phyloP scores from a whole-genome alignment of 441 rosid species.

The Mallotus repandus region DNA sequence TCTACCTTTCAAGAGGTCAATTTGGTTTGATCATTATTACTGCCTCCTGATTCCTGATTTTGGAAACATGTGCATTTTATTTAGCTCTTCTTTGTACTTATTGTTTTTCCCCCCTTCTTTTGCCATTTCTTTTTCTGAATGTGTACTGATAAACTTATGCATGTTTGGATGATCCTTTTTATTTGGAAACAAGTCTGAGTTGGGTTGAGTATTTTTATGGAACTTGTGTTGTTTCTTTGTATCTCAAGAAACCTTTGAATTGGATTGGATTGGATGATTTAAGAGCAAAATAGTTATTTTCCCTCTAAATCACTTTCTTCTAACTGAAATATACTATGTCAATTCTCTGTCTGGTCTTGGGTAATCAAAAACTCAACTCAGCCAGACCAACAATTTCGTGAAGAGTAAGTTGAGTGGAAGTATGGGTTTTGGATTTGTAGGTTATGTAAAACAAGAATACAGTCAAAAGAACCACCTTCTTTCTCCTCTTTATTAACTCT shows the following conservation, averaged over 20 bases:
- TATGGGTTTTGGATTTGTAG: conserved; percentile 9
- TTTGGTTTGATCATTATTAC: conserved; percentile 8
- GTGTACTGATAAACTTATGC: not conserved
- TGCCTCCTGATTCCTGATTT: conserved; percentile 4
- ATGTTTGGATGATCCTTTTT: conserved; percentile 1
- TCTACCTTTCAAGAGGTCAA: conserved; percentile 8
- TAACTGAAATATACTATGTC: not conserved
- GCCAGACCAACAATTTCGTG: not conserved
- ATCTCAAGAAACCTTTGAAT: not conserved
- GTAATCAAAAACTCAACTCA: not conserved
- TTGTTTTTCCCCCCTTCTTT: not conserved
- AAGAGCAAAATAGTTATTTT: conserved; percentile 1
- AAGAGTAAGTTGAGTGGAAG: conserved; percentile 11
- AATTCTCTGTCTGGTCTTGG: not conserved
- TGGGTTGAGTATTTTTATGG: not conserved
- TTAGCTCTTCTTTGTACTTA: not conserved
- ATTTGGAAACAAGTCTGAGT: conserved; percentile 8
- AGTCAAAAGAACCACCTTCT: not conserved
- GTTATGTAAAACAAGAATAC: not conserved
- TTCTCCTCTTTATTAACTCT: not conserved
- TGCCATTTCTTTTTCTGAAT: not conserved
- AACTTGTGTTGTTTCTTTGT: not conserved
- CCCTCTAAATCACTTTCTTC: not conserved
- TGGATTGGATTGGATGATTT: conserved; percentile 2
- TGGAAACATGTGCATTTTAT: conserved; percentile 16